Evolutionary conservation across 257 asterid species (phyloP).

Genomic region (Ocimum tenuiflorum): DNA sequence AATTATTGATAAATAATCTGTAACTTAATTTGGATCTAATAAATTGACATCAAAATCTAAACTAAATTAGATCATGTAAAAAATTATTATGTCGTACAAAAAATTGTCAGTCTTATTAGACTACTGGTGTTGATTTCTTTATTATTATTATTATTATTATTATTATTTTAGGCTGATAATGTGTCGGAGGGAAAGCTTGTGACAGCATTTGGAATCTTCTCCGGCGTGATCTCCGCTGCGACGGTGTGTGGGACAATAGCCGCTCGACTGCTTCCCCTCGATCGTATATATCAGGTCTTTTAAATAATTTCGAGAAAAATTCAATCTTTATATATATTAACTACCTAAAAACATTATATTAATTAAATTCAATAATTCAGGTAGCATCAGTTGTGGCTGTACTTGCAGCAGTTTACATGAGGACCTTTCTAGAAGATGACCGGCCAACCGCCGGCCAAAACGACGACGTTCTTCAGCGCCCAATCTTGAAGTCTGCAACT

Average conservation of each 20-base stretch:
- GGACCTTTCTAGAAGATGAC: constrained; percentile 37
- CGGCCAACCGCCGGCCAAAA: not conserved
- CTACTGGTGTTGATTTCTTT: too few relatives aligned
- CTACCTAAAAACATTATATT: too few relatives aligned
- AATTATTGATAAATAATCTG: too few relatives aligned
- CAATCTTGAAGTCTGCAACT: constrained; percentile 15
- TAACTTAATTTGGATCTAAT: too few relatives aligned
- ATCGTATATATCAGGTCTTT: constrained; percentile 34
- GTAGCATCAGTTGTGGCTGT: constrained; percentile 38
- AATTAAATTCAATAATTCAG: constrained; percentile 20
- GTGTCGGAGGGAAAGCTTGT: constrained; percentile 48
- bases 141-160: not conserved
- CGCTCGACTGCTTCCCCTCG: constrained; percentile 47
- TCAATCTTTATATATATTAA: too few relatives aligned
- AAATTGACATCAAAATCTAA: too few relatives aligned
- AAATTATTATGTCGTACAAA: too few relatives aligned
- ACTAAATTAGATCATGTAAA: too few relatives aligned
- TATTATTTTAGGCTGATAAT: constrained; percentile 36
- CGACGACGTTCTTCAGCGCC: constrained; percentile 23
- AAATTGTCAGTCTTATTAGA: too few relatives aligned
- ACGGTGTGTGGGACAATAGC: constrained; percentile 41
- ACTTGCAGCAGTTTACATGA: constrained; percentile 46
- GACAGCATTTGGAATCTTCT: constrained; percentile 41
- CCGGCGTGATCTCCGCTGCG: constrained; percentile 46
- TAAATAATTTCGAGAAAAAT: too few relatives aligned